Evolutionary conservation across 495 filamentous ascomycete species (phyloP).

Genomic region (Xylaria sp.): DNA sequence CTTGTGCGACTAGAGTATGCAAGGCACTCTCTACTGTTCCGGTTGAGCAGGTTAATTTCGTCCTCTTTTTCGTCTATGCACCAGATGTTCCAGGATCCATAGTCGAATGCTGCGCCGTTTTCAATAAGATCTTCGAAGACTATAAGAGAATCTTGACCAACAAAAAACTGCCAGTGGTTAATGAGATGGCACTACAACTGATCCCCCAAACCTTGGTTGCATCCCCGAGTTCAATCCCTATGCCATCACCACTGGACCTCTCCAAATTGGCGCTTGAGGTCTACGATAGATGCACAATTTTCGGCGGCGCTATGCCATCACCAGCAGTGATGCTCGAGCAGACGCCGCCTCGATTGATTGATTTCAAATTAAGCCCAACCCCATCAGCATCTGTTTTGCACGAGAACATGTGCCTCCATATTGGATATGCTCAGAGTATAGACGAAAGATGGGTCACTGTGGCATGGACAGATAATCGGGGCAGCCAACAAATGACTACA

Average conservation of each 20-base stretch:
- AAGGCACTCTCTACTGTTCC: constrained; percentile 44
- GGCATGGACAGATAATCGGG: constrained; percentile 90
- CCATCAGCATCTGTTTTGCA: constrained; percentile 77
- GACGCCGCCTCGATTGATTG: constrained; percentile 71
- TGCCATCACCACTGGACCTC: constrained; percentile 72
- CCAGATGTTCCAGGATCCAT: constrained; percentile 68
- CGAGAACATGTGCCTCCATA: constrained; percentile 83
- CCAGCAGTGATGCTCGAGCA: constrained; percentile 76
- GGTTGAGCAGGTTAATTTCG: constrained; percentile 63
- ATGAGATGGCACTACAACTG: constrained; percentile 84
- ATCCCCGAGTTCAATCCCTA: constrained; percentile 67
- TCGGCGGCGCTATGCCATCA: constrained; percentile 59
- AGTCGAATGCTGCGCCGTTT: constrained; percentile 79
- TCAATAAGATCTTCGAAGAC: constrained; percentile 74
- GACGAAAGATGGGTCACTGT: constrained; percentile 88
- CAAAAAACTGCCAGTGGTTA: constrained; percentile 55
- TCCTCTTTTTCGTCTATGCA: constrained; percentile 87
- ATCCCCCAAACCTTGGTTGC: constrained; percentile 75
- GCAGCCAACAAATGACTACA: constrained; percentile 75
- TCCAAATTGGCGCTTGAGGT: constrained; percentile 78
- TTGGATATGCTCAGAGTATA: constrained; percentile 82
- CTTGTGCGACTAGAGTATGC: constrained; percentile 42
- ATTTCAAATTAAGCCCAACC: constrained; percentile 75
- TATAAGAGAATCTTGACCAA: constrained; percentile 65
- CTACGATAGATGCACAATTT: constrained; percentile 81